Base-by-base conservation (phyloP, 164 flowering plant species). In the Annona cherimola region DNA sequence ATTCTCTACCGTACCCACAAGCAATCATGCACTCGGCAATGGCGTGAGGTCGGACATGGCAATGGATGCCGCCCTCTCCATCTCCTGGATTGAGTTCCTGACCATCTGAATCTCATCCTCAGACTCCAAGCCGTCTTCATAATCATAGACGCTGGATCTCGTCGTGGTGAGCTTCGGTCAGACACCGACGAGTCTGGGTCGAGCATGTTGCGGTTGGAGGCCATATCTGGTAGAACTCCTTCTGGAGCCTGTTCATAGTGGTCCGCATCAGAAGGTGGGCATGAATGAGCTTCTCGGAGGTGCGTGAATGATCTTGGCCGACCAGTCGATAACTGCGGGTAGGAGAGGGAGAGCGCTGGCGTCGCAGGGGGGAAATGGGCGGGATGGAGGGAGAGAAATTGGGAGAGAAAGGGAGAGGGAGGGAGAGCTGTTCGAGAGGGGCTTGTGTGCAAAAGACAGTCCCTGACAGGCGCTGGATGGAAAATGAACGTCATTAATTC, bases 21-120 rank as follows among this genome's bases (percentile, higher is more conserved):
- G 84, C 60, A 54, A 85, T 84, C 96, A 90, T 90, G 71, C 89
- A 86, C 19, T 89, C 89, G 4, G 96, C 91, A 3, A 89, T 89
- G 40, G 73, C 64, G 20, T 66, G 78, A 89, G 75, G 70, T 90
- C 91, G 60, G 78, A 61, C 90, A 86, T 84, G 18, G 84, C 86
- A 0, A 66, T 50, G 1, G 80, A 50, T 8, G 89, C 84, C 0
- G 62, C 86, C 42, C 73, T 64, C 72, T 90, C 91, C 11, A 80
- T 86, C 19, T 90, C 89, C 2, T 63, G 42, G 67, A n/a, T n/a
- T n/a, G n/a, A n/a, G n/a, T n/a, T n/a, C n/a, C n/a, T n/a, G n/a
- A n/a, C n/a, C n/a, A n/a, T 65, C 11, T 74, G 81, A 61, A 81
- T 42, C 2, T 78, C 86, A 6, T 81, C 87, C 16, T 84, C 87